phyloP scores from a whole-genome alignment of 2,329 filamentous ascomycete species.

The Epichloe baconii region DNA sequence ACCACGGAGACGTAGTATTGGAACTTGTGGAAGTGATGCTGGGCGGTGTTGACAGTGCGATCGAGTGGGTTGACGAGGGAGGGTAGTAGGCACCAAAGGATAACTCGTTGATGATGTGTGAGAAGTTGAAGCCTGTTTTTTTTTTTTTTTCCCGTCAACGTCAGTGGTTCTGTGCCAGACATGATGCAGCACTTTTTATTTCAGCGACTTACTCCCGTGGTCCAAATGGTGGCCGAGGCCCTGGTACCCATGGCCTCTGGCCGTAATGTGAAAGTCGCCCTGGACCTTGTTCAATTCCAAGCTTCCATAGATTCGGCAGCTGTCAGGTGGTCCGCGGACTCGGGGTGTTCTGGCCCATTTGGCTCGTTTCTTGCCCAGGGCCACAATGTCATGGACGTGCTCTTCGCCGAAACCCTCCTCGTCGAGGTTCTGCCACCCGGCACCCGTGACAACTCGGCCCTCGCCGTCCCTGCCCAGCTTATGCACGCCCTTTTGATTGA shows the following conservation, averaged over 20 bases:
- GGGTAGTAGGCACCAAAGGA: conserved; percentile 95
- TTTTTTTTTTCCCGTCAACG: background rate
- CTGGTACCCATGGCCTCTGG: conserved; percentile 85
- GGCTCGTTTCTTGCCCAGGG: conserved; percentile 48
- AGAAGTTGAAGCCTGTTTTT: conserved; percentile 79
- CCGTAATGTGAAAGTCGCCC: conserved; percentile 96
- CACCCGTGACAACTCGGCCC: conserved; percentile 41
- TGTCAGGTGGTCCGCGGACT: conserved; percentile 48
- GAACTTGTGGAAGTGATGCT: conserved; percentile 78
- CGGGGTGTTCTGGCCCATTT: conserved; percentile 67
- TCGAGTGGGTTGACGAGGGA: conserved; percentile 89
- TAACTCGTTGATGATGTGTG: conserved; percentile 88
- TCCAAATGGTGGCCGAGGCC: conserved; percentile 68
- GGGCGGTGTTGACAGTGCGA: conserved; percentile 68
- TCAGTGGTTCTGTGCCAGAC: background rate
- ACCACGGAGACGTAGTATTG: conserved; percentile 97
- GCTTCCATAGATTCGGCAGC: conserved; percentile 81
- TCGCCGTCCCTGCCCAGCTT: conserved; percentile 42
- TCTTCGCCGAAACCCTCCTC: conserved; percentile 64
- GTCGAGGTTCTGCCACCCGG: conserved; percentile 40
- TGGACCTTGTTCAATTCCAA: conserved; percentile 93
- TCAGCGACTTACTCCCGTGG: conserved; percentile 50
- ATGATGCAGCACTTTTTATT: too few species aligned
- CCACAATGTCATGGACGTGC: conserved; percentile 84
- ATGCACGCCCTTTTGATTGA: conserved; percentile 53